A percentile compares a stretch with the other conserved stretches of the same genome.
These are phyloP conservation scores for Misopates orontium DNA, from an alignment of 257 asterid species.

Conservation along the genomic window DNA sequence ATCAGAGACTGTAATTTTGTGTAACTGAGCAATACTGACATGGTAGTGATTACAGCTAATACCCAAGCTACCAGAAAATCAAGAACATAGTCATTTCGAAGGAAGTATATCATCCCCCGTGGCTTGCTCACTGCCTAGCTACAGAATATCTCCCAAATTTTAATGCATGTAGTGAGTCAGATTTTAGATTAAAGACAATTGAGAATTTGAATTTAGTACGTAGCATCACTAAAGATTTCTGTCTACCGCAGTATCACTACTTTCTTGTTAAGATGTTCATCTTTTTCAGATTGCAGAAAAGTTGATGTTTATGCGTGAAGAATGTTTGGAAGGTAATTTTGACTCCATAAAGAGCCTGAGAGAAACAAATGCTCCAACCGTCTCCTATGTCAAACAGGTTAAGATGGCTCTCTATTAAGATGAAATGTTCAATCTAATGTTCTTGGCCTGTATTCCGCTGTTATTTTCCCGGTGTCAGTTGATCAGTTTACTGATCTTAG, in stretches of 20 bases:
- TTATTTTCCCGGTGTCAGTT: slow-evolving; percentile 3
- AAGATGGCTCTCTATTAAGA: background rate
- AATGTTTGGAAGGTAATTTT: slow-evolving; percentile 64
- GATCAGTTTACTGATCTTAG: background rate
- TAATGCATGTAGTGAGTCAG: background rate
- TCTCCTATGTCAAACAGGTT: slow-evolving; percentile 49
- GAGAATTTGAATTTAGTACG: background rate
- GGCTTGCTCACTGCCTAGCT: background rate
- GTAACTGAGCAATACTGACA: too few relatives aligned
- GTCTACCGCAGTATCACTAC: background rate
- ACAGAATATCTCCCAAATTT: background rate
- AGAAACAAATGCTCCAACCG: slow-evolving; percentile 39
- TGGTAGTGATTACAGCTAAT: too few relatives aligned
- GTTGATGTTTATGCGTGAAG: slow-evolving; percentile 71
- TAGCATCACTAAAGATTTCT: background rate
- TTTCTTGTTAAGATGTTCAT: background rate
- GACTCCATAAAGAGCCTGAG: slow-evolving; percentile 45
- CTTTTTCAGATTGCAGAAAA: slow-evolving; percentile 53
- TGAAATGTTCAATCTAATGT: background rate
- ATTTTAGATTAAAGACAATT: slow-evolving; percentile 1
- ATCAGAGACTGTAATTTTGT: too few relatives aligned
- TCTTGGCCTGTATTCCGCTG: background rate
- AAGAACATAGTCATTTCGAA: too few relatives aligned
- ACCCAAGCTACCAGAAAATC: too few relatives aligned
- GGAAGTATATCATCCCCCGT: background rate